Evolutionary conservation across 2,329 filamentous ascomycete genomes (phyloP), one percentile per base, ranked within the genome.

Genomic region (Beauveria sp.): DNA sequence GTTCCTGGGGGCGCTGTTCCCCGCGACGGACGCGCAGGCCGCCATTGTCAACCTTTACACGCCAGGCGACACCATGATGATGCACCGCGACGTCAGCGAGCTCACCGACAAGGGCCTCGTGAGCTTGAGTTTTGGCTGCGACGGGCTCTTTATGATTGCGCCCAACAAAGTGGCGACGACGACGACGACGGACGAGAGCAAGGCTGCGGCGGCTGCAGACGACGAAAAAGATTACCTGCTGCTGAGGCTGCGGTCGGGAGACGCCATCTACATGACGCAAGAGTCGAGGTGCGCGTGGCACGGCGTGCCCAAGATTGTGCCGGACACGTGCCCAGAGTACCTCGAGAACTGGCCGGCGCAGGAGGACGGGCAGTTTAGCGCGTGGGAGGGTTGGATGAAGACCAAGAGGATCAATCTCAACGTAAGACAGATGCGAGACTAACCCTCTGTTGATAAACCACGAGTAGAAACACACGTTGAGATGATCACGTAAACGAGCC

Each of bases 21-120:
- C 91, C 0, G 80, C 85, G 12, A 95, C 93, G 16, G 79, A 82
- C 58, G 86, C 93, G 0, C 88, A 98, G 75, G 93, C 95, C 1
- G 93, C 95, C 43, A 98, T 98, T 65, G 85, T 96, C 67, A 98
- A 98, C 72, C 81, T 98, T 56, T 98, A 98, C 75, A 89, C 87
- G 0, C 90, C 95, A 0, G 90, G 91, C 22, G 93, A 98, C 71
- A 96, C 90, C 1, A 86, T 98, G 72, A 93, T 91, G 77, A 84
- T 96, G 73, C 95, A 98, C 76, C 87, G 95, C 12, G 95, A 99
- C 71, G 92, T 98, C 48, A 96, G 91, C 65, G 95, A 98, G 75
- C 82, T 89, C 66, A 89, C 88, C 54, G 83, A 91, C 67, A 85
- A 82, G 59, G 91, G 91, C 0, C 80, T 98, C 31, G 85, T 96